phyloP scores from a whole-genome alignment of 1,139 yeast genomes.

The Debaryomyces subglobosus region DNA sequence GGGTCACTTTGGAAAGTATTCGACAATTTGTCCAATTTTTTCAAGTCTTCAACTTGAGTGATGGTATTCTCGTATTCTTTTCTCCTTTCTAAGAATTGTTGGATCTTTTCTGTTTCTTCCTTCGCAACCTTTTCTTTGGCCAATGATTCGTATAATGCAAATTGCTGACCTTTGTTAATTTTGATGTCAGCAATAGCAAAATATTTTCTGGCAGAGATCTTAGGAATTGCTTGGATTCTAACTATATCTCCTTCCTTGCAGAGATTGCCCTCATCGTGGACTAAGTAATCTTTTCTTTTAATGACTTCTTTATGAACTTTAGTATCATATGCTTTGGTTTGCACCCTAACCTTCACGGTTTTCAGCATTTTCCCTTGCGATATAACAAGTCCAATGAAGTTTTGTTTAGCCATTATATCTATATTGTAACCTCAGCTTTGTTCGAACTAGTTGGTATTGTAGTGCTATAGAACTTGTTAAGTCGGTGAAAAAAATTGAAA shows the following conservation, averaged over 20 bases:
- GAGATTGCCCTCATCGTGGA: slow-evolving; percentile 90
- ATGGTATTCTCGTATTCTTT: slow-evolving; percentile 38
- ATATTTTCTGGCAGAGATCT: slow-evolving; percentile 76
- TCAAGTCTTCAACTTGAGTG: slow-evolving; percentile 52
- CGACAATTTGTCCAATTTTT: slow-evolving; percentile 46
- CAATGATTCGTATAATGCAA: slow-evolving; percentile 74
- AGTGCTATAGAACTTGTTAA: neutral
- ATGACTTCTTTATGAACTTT: slow-evolving; percentile 75
- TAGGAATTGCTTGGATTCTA: slow-evolving; percentile 88
- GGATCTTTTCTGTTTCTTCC: slow-evolving; percentile 60
- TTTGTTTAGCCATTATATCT: slow-evolving; percentile 75
- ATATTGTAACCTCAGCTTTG: neutral
- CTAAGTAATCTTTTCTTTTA: slow-evolving; percentile 81
- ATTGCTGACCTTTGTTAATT: slow-evolving; percentile 87
- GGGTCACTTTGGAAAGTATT: slow-evolving; percentile 34
- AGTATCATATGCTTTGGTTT: slow-evolving; percentile 67
- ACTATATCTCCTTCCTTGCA: slow-evolving; percentile 96
- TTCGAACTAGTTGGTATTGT: neutral
- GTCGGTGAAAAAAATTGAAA: slow-evolving; percentile 8
- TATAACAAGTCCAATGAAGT: slow-evolving; percentile 87
- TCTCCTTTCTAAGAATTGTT: slow-evolving; percentile 52
- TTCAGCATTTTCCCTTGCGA: slow-evolving; percentile 96
- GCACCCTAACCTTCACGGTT: slow-evolving; percentile 92
- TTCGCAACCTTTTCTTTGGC: slow-evolving; percentile 66
- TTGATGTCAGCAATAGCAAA: slow-evolving; percentile 96